These are phyloP conservation scores for Paragyromitra xinjiangensis DNA, from an alignment of 495 filamentous ascomycete species.

Conservation along the genomic window DNA sequence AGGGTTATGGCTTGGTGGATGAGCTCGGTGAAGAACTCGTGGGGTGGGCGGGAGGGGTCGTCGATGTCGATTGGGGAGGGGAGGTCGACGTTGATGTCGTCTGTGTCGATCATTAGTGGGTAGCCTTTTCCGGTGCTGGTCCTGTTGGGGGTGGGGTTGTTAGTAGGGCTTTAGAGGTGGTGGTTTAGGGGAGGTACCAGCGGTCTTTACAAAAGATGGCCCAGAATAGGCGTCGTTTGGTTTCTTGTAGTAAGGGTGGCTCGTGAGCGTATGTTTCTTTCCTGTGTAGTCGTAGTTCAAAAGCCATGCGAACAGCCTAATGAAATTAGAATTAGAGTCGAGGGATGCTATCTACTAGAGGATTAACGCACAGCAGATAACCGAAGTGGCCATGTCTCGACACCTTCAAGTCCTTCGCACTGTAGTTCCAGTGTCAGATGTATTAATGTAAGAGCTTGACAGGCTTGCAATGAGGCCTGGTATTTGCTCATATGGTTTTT, in stretches of 20 bases:
- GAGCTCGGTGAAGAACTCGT: conserved; percentile 48
- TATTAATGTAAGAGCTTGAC: conserved; percentile 46
- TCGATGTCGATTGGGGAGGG: conserved; percentile 47
- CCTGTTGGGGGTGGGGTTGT: conserved; percentile 6
- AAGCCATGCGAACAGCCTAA: conserved; percentile 51
- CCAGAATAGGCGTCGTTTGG: conserved; percentile 50
- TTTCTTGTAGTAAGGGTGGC: conserved; percentile 40
- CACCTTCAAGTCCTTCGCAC: conserved; percentile 50
- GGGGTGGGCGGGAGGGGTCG: conserved; percentile 23
- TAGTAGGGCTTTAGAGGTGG: neutral
- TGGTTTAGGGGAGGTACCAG: conserved; percentile 23
- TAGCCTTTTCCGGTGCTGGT: conserved; percentile 52
- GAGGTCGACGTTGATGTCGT: conserved; percentile 46
- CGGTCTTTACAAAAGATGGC: conserved; percentile 51
- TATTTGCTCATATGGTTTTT: conserved; percentile 44
- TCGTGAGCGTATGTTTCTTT: conserved; percentile 45
- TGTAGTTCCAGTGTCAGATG: conserved; percentile 51
- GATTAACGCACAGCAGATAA: conserved; percentile 36
- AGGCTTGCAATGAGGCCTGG: conserved; percentile 41
- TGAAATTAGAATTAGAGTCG: neutral
- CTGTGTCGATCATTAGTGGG: conserved; percentile 48
- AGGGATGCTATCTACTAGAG: neutral
- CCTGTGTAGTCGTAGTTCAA: conserved; percentile 39
- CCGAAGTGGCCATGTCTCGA: conserved; percentile 51
- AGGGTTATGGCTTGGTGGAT: conserved; percentile 40